Evolutionary conservation across 208 protist species (phyloP), one percentile per base, ranked within the genome.

Genomic region (Trypanosoma avium): DNA sequence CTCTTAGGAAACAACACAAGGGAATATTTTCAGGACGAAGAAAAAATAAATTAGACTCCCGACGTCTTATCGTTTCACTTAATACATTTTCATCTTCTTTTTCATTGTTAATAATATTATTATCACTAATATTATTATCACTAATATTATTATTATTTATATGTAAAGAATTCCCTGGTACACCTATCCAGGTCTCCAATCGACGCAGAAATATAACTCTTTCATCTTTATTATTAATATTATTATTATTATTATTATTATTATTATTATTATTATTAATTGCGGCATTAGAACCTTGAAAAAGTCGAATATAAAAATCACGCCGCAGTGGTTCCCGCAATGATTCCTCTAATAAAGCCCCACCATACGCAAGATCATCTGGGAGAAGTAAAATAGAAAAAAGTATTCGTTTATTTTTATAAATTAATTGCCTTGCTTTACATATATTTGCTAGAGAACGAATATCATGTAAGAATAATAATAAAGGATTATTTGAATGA

Each of bases 311-410:
- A 46, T 71, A 77, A 47, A 79, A 93, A 13, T 70, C 67, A 42
- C 79, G 50, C 6, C 73, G 61, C n/a, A 93, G 54, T 29, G 77
- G 60, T 12, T 70, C 68, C 3, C 43, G 35, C 17, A 93, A 59
- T n/a, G 70, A 55, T 55, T 75, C 75, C 58, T 70, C 61, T 40
- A 93, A 70, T 43, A 84, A 59, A 8, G 75, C 35, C 3, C 76
- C 76, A 33, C 81, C 81, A 65, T 86, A 90, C 21, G 69, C 59
- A 50, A 88, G 69, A 72, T 90, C 83, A 36, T 84, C 81, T 0
- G 86, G 86, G n/a, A 93, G 70, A 32, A 93, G 49, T 50, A 93
- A 63, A 27, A 93, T 81, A 12, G 80, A 76, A 38, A 88, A 69
- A 35, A 63, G 67, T 36, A 70, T 58, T 6, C 30, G 58, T 27